phyloP scores from a whole-genome alignment of 2,329 filamentous ascomycete genomes.

The Ophiocordyceps camponoti-floridani region DNA sequence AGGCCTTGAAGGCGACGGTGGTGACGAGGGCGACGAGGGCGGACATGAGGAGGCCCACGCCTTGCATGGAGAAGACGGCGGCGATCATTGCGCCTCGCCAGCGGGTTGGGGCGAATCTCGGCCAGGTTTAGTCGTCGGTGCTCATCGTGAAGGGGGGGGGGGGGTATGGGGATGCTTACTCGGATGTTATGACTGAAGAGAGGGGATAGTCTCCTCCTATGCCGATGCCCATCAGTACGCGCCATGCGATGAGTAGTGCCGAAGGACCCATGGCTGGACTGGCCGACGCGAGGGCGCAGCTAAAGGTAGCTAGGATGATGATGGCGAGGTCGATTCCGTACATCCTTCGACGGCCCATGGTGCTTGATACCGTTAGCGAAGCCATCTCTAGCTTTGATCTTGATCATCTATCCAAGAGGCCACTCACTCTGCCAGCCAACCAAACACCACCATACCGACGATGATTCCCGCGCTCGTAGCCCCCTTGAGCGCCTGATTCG shows the following conservation, averaged over 20 bases:
- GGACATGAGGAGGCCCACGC: slow-evolving; percentile 58
- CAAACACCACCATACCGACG: slow-evolving; percentile 60
- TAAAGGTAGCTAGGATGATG: slow-evolving; percentile 53
- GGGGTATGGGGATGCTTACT: no score
- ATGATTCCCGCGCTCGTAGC: slow-evolving; percentile 65
- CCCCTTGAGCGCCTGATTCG: slow-evolving; percentile 64
- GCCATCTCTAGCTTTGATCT: no score
- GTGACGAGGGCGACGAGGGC: slow-evolving; percentile 55
- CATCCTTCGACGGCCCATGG: slow-evolving; percentile 62
- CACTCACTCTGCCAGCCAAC: slow-evolving; percentile 50
- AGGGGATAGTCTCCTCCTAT: slow-evolving; percentile 74
- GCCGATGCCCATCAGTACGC: slow-evolving; percentile 59
- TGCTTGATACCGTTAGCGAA: slow-evolving; percentile 2
- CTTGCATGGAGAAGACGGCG: slow-evolving; percentile 72
- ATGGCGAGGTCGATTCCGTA: slow-evolving; percentile 63
- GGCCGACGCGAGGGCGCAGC: slow-evolving; percentile 43
- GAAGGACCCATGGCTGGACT: slow-evolving; percentile 42
- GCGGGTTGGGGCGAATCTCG: slow-evolving; percentile 58
- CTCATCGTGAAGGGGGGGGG: background rate
- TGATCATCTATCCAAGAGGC: no score
- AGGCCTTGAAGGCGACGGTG: slow-evolving; percentile 41
- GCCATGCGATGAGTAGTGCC: slow-evolving; percentile 54
- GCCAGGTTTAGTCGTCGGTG: background rate
- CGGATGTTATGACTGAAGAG: slow-evolving; percentile 63
- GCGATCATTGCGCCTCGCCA: slow-evolving; percentile 75